These are phyloP conservation scores for Amniculicola lignicola DNA, from an alignment of 495 filamentous ascomycete species.

Conservation along the genomic window DNA sequence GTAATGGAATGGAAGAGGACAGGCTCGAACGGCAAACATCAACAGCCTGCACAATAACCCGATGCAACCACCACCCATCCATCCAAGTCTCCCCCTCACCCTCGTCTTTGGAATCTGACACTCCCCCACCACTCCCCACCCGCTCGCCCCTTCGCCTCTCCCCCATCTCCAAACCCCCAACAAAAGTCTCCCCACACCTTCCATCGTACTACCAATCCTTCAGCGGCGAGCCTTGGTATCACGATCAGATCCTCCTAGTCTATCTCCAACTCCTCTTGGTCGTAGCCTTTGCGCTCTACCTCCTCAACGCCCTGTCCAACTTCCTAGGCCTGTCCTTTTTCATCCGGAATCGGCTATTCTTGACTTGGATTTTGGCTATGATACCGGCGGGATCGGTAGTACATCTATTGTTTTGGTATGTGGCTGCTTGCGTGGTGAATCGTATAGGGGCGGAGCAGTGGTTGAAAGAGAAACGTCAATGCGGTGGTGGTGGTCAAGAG, in stretches of 20 bases:
- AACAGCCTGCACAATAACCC: slow-evolving; percentile 1
- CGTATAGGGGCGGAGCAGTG: background rate
- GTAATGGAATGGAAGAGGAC: background rate
- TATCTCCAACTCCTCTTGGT: slow-evolving; percentile 13
- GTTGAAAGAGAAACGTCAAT: background rate
- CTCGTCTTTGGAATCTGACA: background rate
- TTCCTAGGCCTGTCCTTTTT: slow-evolving; percentile 21
- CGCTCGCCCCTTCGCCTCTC: background rate
- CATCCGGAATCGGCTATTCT: slow-evolving; percentile 19
- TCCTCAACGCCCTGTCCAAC: slow-evolving; percentile 3
- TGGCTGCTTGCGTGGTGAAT: background rate
- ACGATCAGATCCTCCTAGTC: slow-evolving; percentile 10
- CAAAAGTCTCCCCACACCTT: background rate
- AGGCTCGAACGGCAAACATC: slow-evolving; percentile 1
- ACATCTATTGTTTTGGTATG: slow-evolving; percentile 16
- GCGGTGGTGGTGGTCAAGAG: background rate
- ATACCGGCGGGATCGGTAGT: slow-evolving; percentile 7
- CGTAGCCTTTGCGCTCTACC: slow-evolving; percentile 12
- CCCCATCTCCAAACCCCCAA: background rate
- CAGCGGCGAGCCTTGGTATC: slow-evolving; percentile 12
- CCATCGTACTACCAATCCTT: slow-evolving; percentile 9
- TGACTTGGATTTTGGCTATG: slow-evolving; percentile 15
- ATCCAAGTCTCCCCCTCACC: background rate
- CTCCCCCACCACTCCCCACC: background rate
- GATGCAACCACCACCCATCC: slow-evolving; percentile 17